Evolutionary conservation across 2,329 filamentous ascomycete species (phyloP), one percentile per base, ranked within the genome.

Genomic region (Pyrenophora graminea): DNA sequence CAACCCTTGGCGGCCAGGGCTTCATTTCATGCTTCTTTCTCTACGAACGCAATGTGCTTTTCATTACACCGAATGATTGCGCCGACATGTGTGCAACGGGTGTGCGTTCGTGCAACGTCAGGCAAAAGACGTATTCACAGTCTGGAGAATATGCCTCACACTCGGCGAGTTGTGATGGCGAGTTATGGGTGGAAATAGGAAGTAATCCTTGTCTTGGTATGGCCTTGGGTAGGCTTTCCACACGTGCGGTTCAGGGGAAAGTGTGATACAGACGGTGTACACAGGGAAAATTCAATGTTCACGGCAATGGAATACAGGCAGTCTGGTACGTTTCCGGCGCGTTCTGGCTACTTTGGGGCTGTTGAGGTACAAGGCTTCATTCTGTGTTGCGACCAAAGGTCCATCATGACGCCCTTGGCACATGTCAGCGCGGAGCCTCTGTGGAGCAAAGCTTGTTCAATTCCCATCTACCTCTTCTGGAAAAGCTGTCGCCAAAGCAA

Each of bases 21-120:
- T 54, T 48, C 39, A 37, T 48, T 51, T 44, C 41, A 51, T 44
- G 48, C 48, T 44, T 41, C 45, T 15, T 45, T 55, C 59, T 64
- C 67, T 65, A 64, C 67, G 63, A 64, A 56, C 57, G 61, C 60
- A 62, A 53, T 63, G 58, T 50, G 33, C 40, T 48, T 45, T 55
- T 55, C 59, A 50, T 40, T 54, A 39, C 37, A 54, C 60, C 48
- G 62, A 55, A 53, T 59, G 45, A 40, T 50, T 48, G 55, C 61
- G 49, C 57, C 47, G 58, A 55, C 19, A 52, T 30, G 48, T 33
- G 30, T 9, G 33, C 44, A 46, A 19, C 43, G 53, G 51, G 34
- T 61, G 59, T 59, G 52, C 45, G 37, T 34, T 42, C 27, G 54
- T 44, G 53, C 45, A 46, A 43, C 36, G 39, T 27, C 40, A 45